Percentiles rank a stretch among this genome's conserved stretches.
Conservation (phyloP, 768 basidiomycete species). For the Chalciporus chontae region DNA sequence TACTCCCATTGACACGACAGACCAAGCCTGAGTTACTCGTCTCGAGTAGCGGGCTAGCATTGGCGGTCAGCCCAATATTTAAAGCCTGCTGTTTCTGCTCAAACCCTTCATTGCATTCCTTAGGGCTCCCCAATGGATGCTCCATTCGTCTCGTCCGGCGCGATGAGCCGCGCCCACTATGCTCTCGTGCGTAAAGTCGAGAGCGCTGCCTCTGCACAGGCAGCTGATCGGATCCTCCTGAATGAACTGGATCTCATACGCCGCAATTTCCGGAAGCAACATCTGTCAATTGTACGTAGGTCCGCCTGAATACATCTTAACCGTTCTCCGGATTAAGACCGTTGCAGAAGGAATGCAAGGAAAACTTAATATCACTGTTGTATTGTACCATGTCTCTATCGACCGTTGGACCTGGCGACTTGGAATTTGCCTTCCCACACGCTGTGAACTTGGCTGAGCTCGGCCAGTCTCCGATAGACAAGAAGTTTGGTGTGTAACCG, state of each 20-base stretch:
- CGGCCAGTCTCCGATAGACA: conserved; percentile 55
- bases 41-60: not conserved
- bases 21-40: not conserved
- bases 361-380: conserved; percentile 63
- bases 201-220: conserved; percentile 49
- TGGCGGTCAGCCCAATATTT: not conserved
- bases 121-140: conserved; percentile 57
- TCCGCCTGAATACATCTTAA: not conserved
- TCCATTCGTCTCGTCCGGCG: conserved; percentile 75
- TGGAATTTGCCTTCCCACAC: conserved; percentile 72
- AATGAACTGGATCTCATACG: conserved; percentile 57
- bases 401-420: conserved; percentile 38
- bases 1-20: not conserved
- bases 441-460: conserved; percentile 76
- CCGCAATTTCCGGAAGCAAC: conserved; percentile 46
- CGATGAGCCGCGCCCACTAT: conserved; percentile 73
- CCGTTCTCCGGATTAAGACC: conserved; percentile 1
- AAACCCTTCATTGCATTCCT: not conserved
- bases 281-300: conserved; percentile 52
- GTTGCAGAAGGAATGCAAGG: conserved; percentile 58
- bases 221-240: conserved; percentile 58
- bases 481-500: conserved; percentile 55
- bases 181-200: conserved; percentile 72
- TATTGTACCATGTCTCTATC: conserved; percentile 60
- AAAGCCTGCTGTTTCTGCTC: not conserved